Base-by-base conservation (phyloP, 2,329 filamentous ascomycete genomes). In the Pseudonectria foliicola region DNA sequence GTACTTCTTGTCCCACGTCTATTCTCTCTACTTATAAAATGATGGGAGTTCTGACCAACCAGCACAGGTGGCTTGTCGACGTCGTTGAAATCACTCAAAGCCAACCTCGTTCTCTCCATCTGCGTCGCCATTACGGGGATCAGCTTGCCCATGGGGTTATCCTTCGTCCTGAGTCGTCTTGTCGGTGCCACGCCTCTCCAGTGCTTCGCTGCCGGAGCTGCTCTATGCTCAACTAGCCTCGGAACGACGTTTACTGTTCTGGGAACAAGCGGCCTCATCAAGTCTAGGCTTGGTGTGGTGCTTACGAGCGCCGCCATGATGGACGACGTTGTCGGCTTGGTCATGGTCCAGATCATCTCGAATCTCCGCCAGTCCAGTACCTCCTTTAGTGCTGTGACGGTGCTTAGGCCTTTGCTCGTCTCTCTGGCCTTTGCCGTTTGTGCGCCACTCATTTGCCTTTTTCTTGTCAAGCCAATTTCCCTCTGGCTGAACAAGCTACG, bases 321-420 rank as follows among this genome's bases (percentile, higher is more conserved):
- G 61, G 85, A 92, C 52, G 85, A 92, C 59, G 79, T 90, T 0
- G 72, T 85, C 2, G 84, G 83, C 0, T 62, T 90, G 8, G 75
- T 89, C 7, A 82, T 90, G 75, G 80, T 87, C 0, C 76, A 85
- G 45, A 71, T 90, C 29, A 80, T 92, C 14, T 74, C 80, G 0
- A 80, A 78, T 30, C 63, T 90, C 0, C 81, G 57, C 35, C 54
- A 29, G 46, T 42, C 29, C 34, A 41, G 41, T 21, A 35, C 43
- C 7, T 25, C 39, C 4, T 21, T 49, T 25, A 4, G 46, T 54
- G 59, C 64, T 1, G 34, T 53, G 2, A 60, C 60, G 0, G 50
- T 73, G 4, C 35, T 75, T 10, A 54, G 71, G 13, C 65, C 67
- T 3, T 35, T 75, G 8, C 38, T 68, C 10, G 62, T 72, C 4